Conservation (phyloP, 2,329 filamentous ascomycete genomes). For the Pyricularia grisea region DNA sequence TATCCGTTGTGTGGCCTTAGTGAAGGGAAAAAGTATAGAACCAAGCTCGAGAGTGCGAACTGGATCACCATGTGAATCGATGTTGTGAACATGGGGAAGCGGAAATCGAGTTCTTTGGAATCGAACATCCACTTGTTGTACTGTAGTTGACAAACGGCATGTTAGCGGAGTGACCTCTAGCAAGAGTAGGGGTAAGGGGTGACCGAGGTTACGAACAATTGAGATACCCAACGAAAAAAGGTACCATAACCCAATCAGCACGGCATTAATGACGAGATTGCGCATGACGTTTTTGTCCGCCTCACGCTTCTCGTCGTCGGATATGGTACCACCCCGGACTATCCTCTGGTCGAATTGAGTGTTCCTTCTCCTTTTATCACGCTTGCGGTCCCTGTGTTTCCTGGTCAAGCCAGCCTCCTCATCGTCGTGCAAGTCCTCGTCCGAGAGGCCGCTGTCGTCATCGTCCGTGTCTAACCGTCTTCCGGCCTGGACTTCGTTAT, state of each 20-base stretch:
- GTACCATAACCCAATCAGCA: slow-evolving; percentile 81
- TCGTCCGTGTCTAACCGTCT: slow-evolving; percentile 24
- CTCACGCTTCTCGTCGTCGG: slow-evolving; percentile 64
- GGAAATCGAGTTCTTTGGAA: slow-evolving; percentile 73
- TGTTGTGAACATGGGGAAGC: slow-evolving; percentile 91
- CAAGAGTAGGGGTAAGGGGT: background rate
- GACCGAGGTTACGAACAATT: slow-evolving; percentile 48
- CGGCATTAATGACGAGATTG: slow-evolving; percentile 62
- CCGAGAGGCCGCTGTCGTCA: slow-evolving; percentile 47
- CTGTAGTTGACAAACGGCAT: slow-evolving; percentile 28
- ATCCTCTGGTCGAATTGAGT: slow-evolving; percentile 63
- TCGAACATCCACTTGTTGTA: slow-evolving; percentile 99
- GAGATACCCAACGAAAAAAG: slow-evolving; percentile 90
- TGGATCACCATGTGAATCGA: slow-evolving; percentile 94
- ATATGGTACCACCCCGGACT: slow-evolving; percentile 38
- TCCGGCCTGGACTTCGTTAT: slow-evolving; percentile 11
- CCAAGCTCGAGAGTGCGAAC: slow-evolving; percentile 66
- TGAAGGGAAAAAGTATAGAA: slow-evolving; percentile 75
- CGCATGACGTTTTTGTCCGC: slow-evolving; percentile 66
- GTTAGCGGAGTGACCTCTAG: slow-evolving; percentile 16
- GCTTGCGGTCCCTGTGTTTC: slow-evolving; percentile 59
- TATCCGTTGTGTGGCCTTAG: slow-evolving; percentile 47
- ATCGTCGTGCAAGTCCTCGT: slow-evolving; percentile 71
- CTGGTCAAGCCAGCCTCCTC: slow-evolving; percentile 82
- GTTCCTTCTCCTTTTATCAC: slow-evolving; percentile 56